These are phyloP conservation scores for Cryphonectria nitschkei DNA, from an alignment of 2,329 filamentous ascomycete species.

Conservation along the genomic window DNA sequence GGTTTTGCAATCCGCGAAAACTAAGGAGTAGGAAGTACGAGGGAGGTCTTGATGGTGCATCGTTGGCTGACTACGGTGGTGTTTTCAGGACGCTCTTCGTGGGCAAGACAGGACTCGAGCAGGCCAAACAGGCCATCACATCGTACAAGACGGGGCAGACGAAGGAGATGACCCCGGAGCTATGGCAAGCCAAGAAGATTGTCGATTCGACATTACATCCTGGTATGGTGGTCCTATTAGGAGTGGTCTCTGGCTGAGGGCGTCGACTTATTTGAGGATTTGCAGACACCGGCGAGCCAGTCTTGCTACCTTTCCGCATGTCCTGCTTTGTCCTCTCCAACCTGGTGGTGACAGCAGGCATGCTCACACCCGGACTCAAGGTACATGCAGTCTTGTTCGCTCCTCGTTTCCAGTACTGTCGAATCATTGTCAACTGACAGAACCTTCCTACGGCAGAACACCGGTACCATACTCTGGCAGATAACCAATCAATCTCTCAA, in stretches of 20 bases:
- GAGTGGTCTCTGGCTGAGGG: constrained; percentile 7
- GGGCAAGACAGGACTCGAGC: constrained; percentile 75
- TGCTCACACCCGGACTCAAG: constrained; percentile 87
- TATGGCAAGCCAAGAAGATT: constrained; percentile 96
- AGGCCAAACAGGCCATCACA: constrained; percentile 80
- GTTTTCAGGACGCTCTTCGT: constrained; percentile 78
- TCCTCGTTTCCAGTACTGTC: not conserved
- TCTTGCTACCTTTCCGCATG: constrained; percentile 96
- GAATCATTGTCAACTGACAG: constrained; percentile 4
- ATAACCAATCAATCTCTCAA: constrained; percentile 97
- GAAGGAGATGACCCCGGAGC: constrained; percentile 79
- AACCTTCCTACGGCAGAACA: constrained; percentile 54
- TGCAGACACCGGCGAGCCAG: constrained; percentile 86
- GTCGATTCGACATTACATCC: constrained; percentile 96
- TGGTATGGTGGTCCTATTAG: constrained; percentile 56
- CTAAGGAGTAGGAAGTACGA: not conserved
- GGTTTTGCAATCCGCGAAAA: not conserved
- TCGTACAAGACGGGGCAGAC: constrained; percentile 86
- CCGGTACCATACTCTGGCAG: constrained; percentile 91
- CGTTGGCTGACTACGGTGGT: not conserved
- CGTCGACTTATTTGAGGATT: constrained; percentile 22
- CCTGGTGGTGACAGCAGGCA: constrained; percentile 90
- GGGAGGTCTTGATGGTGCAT: not conserved
- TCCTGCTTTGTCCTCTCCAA: constrained; percentile 94
- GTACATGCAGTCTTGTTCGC: constrained; percentile 48